Base-by-base conservation (phyloP, 768 basidiomycete species). In the Suillus cothurnatus region DNA sequence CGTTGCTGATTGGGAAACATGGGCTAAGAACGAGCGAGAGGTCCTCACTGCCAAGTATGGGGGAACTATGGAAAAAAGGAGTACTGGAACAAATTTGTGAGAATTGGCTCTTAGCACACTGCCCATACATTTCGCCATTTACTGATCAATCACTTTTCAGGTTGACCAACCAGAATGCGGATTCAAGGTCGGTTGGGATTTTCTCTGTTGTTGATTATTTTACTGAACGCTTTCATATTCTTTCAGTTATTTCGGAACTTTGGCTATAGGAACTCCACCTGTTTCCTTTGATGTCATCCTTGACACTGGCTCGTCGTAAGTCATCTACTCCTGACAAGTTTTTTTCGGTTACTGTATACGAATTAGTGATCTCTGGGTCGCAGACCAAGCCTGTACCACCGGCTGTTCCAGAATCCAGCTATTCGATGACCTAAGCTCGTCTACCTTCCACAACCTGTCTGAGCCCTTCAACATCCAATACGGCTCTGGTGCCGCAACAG, bases 211-310 rank as follows among this genome's bases (percentile, higher is more conserved):
- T 1, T 67, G 71, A 19, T 36, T 60, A 53, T 34, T 8, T n/a
- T 36, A 12, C 56, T 61, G 57, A 71, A 34, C 53, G 45, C 34
- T 56, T 60, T 39, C 57, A 38, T 21, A n/a, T n/a, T n/a, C n/a
- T 55, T n/a, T 5, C 70, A 91, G 89, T 73, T 95, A 87, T 74
- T 89, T 82, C 69, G 93, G 92, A 17, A 86, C 90, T 0, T 70
- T 96, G 57, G 88, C 89, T 0, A 81, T 95, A 28, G 96, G 96
- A 11, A 94, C 93, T 0, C 96, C 95, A 4, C 84, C 93, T 0
- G 83, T 85, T 28, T 82, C 91, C 7, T 96, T 88, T 78, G 83
- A 94, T 69, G 88, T 97, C 67, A 92, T 95, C 39, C 83, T 98
- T 26, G 97, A 98, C 77, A 97, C 97, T 0, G 95, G 95, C 14